A percentile compares a stretch with the other conserved stretches of the same genome.
These are phyloP conservation scores for Suillus subaureus DNA, from an alignment of 768 basidiomycete species.

Conservation along the genomic window DNA sequence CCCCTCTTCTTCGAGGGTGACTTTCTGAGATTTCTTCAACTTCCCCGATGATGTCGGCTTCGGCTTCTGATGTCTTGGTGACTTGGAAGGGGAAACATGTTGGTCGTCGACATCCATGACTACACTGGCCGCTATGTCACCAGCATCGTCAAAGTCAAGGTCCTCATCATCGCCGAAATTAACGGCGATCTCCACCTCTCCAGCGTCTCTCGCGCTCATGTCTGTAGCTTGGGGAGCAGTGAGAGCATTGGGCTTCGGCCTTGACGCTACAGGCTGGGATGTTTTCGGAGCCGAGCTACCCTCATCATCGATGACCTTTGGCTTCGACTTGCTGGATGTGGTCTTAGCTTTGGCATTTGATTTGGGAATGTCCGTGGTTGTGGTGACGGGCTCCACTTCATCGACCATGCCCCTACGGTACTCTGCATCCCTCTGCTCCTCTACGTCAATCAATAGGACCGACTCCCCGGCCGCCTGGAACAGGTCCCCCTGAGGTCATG, in stretches of 20 bases:
- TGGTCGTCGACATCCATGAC: constrained; percentile 13
- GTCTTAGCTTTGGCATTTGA: neutral
- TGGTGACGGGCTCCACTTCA: neutral
- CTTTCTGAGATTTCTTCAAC: neutral
- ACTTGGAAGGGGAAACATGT: neutral
- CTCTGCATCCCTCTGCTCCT: constrained; percentile 23
- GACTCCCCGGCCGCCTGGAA: constrained; percentile 33
- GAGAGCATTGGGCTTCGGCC: constrained; percentile 11
- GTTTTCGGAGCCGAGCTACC: constrained; percentile 13
- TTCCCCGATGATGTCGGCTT: constrained; percentile 5
- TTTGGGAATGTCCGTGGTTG: neutral
- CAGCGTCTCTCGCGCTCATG: constrained; percentile 21
- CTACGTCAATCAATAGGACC: constrained; percentile 25
- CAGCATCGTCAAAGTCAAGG: constrained; percentile 11
- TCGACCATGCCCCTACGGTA: constrained; percentile 2
- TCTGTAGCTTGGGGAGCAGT: constrained; percentile 16
- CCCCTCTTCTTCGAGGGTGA: neutral
- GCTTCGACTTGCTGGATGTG: neutral
- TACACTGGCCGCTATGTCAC: constrained; percentile 3
- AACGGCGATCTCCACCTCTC: constrained; percentile 31
- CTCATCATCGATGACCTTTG: constrained; percentile 1
- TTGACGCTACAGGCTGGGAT: constrained; percentile 10
- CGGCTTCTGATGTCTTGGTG: neutral
- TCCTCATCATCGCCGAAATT: constrained; percentile 17
- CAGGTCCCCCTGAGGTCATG: constrained; percentile 24